These are phyloP conservation scores for Clausena lansium DNA, from an alignment of 345 rosid species.

Conservation along the genomic window DNA sequence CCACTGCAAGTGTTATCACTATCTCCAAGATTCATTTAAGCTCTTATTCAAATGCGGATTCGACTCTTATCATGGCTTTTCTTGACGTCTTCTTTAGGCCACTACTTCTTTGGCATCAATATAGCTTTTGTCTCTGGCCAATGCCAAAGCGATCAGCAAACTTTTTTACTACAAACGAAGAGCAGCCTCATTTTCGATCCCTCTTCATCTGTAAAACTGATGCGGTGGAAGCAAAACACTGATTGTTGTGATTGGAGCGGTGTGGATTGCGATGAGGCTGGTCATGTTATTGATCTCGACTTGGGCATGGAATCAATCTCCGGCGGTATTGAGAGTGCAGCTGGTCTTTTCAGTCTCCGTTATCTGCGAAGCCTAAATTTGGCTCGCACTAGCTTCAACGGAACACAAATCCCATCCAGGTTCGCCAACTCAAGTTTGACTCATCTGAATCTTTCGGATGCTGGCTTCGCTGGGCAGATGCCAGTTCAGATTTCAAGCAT, in stretches of 20 bases:
- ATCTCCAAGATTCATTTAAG: background rate
- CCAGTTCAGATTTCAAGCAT: slow-evolving; percentile 28
- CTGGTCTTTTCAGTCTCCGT: slow-evolving; percentile 20
- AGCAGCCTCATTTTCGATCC: background rate
- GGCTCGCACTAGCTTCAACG: slow-evolving; percentile 14
- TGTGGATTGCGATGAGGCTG: slow-evolving; percentile 13
- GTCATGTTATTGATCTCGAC: slow-evolving; percentile 22
- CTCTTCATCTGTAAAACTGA: background rate
- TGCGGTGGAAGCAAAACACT: background rate
- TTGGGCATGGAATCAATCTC: slow-evolving; percentile 30
- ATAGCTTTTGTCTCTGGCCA: slow-evolving; percentile 17
- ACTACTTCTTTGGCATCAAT: background rate
- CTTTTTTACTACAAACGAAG: slow-evolving; percentile 3
- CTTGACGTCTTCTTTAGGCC: background rate
- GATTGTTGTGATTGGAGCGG: slow-evolving; percentile 33
- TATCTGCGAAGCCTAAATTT: slow-evolving; percentile 21
- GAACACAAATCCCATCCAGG: background rate
- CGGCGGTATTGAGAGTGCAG: slow-evolving; percentile 16
- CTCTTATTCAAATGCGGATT: slow-evolving; percentile 10
- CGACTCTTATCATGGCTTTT: slow-evolving; percentile 7
- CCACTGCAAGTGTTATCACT: background rate
- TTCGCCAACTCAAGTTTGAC: slow-evolving; percentile 13
- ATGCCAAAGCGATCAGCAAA: slow-evolving; percentile 19
- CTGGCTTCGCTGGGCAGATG: slow-evolving; percentile 41
- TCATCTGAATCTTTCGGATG: slow-evolving; percentile 37